Base-by-base conservation (phyloP, 2,329 filamentous ascomycete species). In the Monosporascus sp. region DNA sequence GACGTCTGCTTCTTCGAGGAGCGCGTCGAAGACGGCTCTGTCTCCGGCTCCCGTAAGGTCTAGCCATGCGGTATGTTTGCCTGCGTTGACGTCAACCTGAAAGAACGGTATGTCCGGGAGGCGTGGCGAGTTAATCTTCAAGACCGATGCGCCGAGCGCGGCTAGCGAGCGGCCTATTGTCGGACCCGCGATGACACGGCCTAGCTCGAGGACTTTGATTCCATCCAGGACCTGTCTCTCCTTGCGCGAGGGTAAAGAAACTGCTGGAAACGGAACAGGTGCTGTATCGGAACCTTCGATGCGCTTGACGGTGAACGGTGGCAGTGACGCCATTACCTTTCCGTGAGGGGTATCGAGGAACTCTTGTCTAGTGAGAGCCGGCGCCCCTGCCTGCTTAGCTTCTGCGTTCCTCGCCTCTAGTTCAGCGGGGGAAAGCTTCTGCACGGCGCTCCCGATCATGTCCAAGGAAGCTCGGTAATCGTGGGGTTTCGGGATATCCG, bases 171-270 rank as follows among this genome's bases (percentile, higher is more conserved):
- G 81, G 3, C 83, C 83, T 59, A 90, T 84, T 5, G 85, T 82
- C n/a, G 87, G 87, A 0, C 87, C 87, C 3, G 88, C 88, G 57
- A 91, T 89, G 62, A 90, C 85, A 41, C 87, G 83, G 64, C 86
- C 88, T 31, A 91, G 72, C 64, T 92, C 88, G 5, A 91, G 77
- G 6, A 91, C 87, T 58, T 86, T 87, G 66, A 90, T 77, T 0
- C 87, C 87, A 63, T 76, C 54, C 73, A 83, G 61, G 60, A 73
- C 69, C 11, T 69, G 68, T 43, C 50, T 67, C 45, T 70, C 63
- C 52, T 67, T 50, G 61, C 41, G 36, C 65, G 67, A 46, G 65
- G 67, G 25, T 15, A 20, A 15, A 15, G 39, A 43, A 57, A 58
- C 18, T 62, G 68, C 25, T 11, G 64, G 54, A 50, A 82, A 62